A percentile compares a stretch with the other conserved stretches of the same genome.
Evolutionary conservation across 1,284 basidiomycete genomes (phyloP).

Genomic region (Naganishia sp.): DNA sequence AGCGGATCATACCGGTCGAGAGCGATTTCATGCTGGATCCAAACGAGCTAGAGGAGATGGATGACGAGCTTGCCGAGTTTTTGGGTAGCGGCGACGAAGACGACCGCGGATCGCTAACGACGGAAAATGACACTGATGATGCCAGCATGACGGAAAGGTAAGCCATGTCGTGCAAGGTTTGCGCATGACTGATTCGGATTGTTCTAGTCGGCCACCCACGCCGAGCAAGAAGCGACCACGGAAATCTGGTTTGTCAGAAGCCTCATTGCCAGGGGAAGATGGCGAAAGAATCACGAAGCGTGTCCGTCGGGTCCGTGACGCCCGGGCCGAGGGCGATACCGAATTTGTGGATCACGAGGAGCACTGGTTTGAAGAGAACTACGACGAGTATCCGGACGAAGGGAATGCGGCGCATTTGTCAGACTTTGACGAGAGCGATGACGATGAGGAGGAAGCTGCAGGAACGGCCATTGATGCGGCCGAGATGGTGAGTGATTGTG

Average conservation of each 20-base stretch:
- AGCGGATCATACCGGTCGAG: conserved; percentile 5
- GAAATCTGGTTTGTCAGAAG: conserved; percentile 17
- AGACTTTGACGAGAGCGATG: conserved; percentile 16
- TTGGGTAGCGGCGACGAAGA: conserved; percentile 26
- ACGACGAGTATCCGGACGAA: conserved; percentile 34
- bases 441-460: conserved; percentile 17
- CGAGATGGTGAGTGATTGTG: conserved; percentile 12
- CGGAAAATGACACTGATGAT: conserved; percentile 25
- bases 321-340: conserved; percentile 24
- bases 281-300: conserved; percentile 20
- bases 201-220: conserved; percentile 16
- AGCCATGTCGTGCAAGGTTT: neutral
- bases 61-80: conserved; percentile 32
- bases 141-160: conserved; percentile 10
- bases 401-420: conserved; percentile 25
- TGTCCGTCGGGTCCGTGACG: conserved; percentile 11
- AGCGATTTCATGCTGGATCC: conserved; percentile 21
- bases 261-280: neutral
- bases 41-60: conserved; percentile 26
- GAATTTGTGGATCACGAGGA: conserved; percentile 32
- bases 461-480: conserved; percentile 19
- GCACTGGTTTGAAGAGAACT: conserved; percentile 31
- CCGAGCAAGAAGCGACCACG: conserved; percentile 29
- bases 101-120: conserved; percentile 22
- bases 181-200: neutral